Base-by-base conservation (phyloP, 2,329 filamentous ascomycete genomes). In the Beauveria scarabaeidicola region DNA sequence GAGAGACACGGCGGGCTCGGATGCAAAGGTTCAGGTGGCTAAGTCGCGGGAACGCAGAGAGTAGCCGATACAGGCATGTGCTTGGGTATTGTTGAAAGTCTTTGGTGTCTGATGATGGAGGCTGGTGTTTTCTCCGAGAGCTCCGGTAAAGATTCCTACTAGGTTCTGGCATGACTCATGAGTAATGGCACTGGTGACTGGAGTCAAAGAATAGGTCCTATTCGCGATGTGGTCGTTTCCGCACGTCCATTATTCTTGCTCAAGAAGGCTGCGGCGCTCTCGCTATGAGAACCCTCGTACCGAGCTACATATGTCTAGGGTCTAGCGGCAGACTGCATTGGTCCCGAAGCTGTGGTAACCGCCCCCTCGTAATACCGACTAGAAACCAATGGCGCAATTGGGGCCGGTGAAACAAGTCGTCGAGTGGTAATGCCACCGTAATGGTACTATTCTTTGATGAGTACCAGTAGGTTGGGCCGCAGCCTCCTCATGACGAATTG, bases 1-100 rank as follows among this genome's bases (percentile, higher is more conserved):
- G 23, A 58, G 46, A 58, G 55, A 58, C 55, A 58, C 43, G 15
- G 43, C 40, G 46, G 46, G 21, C n/a, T 58, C 55, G 55, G 55
- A 58, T 58, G 55, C 25, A 5, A 51, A 25, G 5, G 13, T 36
- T 51, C 36, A 38, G 55, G 23, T 17, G 25, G 23, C 29, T 32
- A n/a, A 56, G 27, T 56, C 27, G 43, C 21, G 19, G 27, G 43
- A 56, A 17, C 23, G 52, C 11, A 36, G 19, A 23, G 6, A 23
- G 21, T 15, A 15, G 10, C 43, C 15, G 11, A 25, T 46, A 25
- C 43, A 46, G 23, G 21, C 8, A 36, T 47, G 27, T 17, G n/a
- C 25, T n/a, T 36, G 52, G 4, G 7, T 5, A n/a, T 38, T 38
- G n/a, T 51, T 38, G 10, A 21, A 27, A 15, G 7, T 10, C 17